phyloP scores from a whole-genome alignment of 2,329 filamentous ascomycete species.

The Parafenestella ontariensis region DNA sequence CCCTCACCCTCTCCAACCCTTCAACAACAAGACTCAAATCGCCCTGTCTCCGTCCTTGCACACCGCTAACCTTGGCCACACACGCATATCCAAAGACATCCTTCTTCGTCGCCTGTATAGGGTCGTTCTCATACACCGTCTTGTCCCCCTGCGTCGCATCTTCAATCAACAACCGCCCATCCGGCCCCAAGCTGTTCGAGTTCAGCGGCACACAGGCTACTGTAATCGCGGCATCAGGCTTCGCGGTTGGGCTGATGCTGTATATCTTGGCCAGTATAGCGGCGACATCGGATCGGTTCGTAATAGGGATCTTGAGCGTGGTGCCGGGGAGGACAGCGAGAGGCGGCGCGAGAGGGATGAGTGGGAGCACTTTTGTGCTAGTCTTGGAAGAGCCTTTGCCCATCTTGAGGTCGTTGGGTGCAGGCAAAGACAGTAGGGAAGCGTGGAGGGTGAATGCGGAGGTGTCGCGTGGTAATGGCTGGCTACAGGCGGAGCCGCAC shows the following conservation, averaged over 20 bases:
- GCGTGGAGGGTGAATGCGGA: not conserved
- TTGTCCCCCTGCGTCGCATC: conserved; percentile 59
- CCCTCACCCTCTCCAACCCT: conserved; percentile 76
- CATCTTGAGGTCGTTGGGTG: conserved; percentile 30
- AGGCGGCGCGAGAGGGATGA: conserved; percentile 83
- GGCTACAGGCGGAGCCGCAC: conserved; percentile 5
- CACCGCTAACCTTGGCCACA: conserved; percentile 61
- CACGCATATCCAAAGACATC: conserved; percentile 87
- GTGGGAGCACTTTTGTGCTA: conserved; percentile 62
- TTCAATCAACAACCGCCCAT: conserved; percentile 78
- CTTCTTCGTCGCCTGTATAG: conserved; percentile 51
- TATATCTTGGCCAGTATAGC: conserved; percentile 87
- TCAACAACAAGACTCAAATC: conserved; percentile 87
- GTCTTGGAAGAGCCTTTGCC: conserved; percentile 45
- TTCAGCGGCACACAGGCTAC: conserved; percentile 88
- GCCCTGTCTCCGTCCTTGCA: conserved; percentile 55
- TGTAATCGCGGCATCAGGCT: conserved; percentile 72
- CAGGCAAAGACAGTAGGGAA: not conserved
- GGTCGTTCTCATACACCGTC: conserved; percentile 58
- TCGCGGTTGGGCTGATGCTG: conserved; percentile 71
- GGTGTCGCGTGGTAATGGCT: conserved; percentile 5
- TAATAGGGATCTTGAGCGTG: conserved; percentile 82
- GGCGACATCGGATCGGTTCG: conserved; percentile 84
- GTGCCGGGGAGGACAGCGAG: conserved; percentile 86
- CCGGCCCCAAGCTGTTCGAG: conserved; percentile 72